A percentile compares a stretch with the other conserved stretches of the same genome.
Conservation (phyloP, 805 yeast genomes). For the Torulaspora gathmanii region DNA sequence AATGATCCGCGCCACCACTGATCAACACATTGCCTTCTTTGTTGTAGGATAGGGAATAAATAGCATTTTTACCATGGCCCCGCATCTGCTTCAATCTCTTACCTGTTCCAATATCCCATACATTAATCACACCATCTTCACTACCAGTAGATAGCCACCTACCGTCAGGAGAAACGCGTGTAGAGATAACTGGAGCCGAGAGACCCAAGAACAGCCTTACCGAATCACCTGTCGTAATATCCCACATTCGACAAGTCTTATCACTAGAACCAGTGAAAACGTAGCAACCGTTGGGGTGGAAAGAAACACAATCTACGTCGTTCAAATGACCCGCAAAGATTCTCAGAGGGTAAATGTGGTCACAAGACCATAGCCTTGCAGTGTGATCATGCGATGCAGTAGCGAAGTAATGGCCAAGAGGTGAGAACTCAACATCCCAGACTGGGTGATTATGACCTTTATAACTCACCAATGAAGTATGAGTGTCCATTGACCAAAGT, state of each 20-base stretch:
- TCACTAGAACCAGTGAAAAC: conserved; percentile 94
- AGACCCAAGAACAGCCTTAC: conserved; percentile 93
- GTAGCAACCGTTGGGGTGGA: conserved; percentile 95
- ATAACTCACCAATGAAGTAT: conserved; percentile 83
- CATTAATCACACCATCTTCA: conserved; percentile 79
- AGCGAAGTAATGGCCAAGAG: conserved; percentile 96
- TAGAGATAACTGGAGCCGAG: conserved; percentile 76
- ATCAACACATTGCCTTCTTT: conserved; percentile 85
- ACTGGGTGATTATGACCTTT: conserved; percentile 95
- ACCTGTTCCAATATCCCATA: conserved; percentile 95
- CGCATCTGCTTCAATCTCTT: conserved; percentile 83
- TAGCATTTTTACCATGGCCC: conserved; percentile 87
- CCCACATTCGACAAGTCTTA: conserved; percentile 98
- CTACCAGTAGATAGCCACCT: conserved; percentile 94
- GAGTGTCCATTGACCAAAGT: conserved; percentile 91
- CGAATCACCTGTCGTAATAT: conserved; percentile 77
- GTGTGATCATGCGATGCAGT: conserved; percentile 98
- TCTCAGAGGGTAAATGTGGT: conserved; percentile 92
- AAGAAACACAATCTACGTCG: conserved; percentile 91
- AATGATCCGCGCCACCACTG: conserved; percentile 87
- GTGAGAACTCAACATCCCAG: conserved; percentile 95
- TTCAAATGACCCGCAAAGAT: conserved; percentile 96
- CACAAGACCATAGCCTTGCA: conserved; percentile 96
- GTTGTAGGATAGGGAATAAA: conserved; percentile 79
- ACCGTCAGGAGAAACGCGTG: conserved; percentile 95